A percentile compares a stretch with the other conserved stretches of the same genome.
These are phyloP conservation scores for Cardamine resedifolia DNA, from an alignment of 345 rosid genomes.

Conservation along the genomic window DNA sequence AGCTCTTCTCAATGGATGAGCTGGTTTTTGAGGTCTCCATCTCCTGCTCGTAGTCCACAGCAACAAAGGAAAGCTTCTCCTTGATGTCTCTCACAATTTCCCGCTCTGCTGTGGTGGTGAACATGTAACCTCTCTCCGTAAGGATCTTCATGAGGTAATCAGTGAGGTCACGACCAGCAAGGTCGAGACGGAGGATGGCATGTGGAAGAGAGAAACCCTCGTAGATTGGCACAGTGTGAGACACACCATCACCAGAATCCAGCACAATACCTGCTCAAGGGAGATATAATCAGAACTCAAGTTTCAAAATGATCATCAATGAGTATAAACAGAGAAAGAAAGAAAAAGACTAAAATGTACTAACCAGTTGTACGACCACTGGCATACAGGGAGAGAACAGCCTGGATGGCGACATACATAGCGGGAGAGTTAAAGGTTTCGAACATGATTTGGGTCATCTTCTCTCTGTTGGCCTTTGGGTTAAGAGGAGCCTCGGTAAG, in stretches of 20 bases:
- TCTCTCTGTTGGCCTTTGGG: conserved; percentile 66
- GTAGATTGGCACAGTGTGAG: conserved; percentile 62
- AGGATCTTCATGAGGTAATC: conserved; percentile 66
- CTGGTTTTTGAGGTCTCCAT: conserved; percentile 65
- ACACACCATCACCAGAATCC: conserved; percentile 65
- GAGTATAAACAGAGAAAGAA: conserved; percentile 4
- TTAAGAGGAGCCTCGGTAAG: conserved; percentile 67
- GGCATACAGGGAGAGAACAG: conserved; percentile 59
- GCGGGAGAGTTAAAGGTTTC: conserved; percentile 60
- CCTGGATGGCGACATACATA: conserved; percentile 61
- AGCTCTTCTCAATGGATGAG: conserved; percentile 69
- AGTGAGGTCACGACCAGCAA: conserved; percentile 63
- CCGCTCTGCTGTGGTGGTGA: conserved; percentile 79
- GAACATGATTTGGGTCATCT: conserved; percentile 65
- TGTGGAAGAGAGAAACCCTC: conserved; percentile 66
- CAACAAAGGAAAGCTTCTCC: conserved; percentile 66
- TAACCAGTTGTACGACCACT: conserved; percentile 72
- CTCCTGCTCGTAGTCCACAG: conserved; percentile 65
- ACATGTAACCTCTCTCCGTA: conserved; percentile 52
- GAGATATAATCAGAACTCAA: background rate
- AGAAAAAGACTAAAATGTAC: conserved; percentile 16
- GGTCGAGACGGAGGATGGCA: conserved; percentile 67
- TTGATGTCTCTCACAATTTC: conserved; percentile 92
- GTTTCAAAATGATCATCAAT: background rate
- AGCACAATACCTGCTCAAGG: conserved; percentile 52